Conservation (phyloP, 2,329 filamentous ascomycete genomes). For the Sphaceloma murrayae region DNA sequence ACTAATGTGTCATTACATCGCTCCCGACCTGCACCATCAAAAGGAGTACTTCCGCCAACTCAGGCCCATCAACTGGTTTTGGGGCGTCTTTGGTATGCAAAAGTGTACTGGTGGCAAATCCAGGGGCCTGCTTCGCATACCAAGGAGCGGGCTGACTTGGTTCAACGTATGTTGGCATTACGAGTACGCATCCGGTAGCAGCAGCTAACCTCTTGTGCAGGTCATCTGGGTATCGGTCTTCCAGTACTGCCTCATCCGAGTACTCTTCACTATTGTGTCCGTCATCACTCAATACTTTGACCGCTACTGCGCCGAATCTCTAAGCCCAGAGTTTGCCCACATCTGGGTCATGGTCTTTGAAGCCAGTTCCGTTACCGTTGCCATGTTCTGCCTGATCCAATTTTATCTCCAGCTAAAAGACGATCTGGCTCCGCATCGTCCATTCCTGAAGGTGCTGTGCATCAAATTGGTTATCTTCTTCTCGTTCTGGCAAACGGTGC, state of each 20-base stretch:
- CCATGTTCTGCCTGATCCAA: conserved; percentile 83
- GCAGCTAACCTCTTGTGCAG: conserved; percentile 25
- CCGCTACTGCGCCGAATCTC: conserved; percentile 68
- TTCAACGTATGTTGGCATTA: conserved; percentile 56
- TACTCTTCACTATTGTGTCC: conserved; percentile 68
- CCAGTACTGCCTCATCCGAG: conserved; percentile 75
- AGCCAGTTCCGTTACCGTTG: conserved; percentile 61
- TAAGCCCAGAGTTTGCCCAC: conserved; percentile 70
- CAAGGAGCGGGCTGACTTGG: conserved; percentile 74
- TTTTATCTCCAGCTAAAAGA: conserved; percentile 70
- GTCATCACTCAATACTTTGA: conserved; percentile 61
- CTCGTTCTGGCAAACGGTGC: conserved; percentile 70
- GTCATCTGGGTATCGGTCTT: conserved; percentile 74
- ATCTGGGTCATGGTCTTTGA: conserved; percentile 73
- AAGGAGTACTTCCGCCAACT: conserved; percentile 71
- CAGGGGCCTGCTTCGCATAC: conserved; percentile 59
- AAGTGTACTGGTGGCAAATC: conserved; percentile 60
- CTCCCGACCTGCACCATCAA: conserved; percentile 66
- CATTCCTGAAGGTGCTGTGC: conserved; percentile 71
- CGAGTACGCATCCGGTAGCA: not conserved
- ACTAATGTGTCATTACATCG: conserved; percentile 70
- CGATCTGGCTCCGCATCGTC: conserved; percentile 57
- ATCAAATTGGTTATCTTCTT: conserved; percentile 91
- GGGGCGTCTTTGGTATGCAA: conserved; percentile 60
- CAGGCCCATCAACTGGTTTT: conserved; percentile 62